Evolutionary conservation across 345 rosid genomes (phyloP).

Genomic region (Murraya paniculata): DNA sequence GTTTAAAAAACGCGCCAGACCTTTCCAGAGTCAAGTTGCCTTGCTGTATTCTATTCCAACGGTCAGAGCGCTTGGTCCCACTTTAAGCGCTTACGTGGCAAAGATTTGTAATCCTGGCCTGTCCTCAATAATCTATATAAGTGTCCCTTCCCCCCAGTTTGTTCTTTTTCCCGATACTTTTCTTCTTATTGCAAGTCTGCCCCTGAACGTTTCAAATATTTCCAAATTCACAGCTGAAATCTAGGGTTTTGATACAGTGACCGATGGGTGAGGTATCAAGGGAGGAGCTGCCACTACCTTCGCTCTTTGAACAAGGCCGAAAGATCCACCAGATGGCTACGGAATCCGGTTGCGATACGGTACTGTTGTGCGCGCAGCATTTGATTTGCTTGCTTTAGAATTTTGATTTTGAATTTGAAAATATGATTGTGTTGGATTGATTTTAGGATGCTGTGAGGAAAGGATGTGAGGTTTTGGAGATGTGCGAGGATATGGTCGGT

Average conservation of each 20-base stretch:
- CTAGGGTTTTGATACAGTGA: conserved; percentile 12
- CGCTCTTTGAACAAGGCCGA: conserved; percentile 73
- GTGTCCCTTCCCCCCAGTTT: not conserved
- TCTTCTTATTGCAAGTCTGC: not conserved
- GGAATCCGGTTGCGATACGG: conserved; percentile 70
- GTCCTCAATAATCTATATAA: not conserved
- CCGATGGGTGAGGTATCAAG: conserved; percentile 41
- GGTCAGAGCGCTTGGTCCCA: no score
- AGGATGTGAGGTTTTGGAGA: conserved; percentile 63
- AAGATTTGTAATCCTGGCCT: no score
- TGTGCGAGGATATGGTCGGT: conserved; percentile 82
- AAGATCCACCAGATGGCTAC: conserved; percentile 63
- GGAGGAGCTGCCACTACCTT: conserved; percentile 68
- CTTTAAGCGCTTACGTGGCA: no score
- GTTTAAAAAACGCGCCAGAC: no score
- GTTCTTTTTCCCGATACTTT: not conserved
- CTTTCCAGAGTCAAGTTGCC: no score
- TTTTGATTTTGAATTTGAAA: not conserved
- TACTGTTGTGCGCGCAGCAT: not conserved
- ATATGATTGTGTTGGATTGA: not conserved
- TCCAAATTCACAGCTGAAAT: not conserved
- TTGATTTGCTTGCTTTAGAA: conserved; percentile 6
- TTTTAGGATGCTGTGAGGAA: conserved; percentile 62
- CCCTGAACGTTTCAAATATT: not conserved
- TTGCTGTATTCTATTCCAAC: no score